These are phyloP conservation scores for Senna siamea DNA, from an alignment of 306 rosid species.

Conservation along the genomic window DNA sequence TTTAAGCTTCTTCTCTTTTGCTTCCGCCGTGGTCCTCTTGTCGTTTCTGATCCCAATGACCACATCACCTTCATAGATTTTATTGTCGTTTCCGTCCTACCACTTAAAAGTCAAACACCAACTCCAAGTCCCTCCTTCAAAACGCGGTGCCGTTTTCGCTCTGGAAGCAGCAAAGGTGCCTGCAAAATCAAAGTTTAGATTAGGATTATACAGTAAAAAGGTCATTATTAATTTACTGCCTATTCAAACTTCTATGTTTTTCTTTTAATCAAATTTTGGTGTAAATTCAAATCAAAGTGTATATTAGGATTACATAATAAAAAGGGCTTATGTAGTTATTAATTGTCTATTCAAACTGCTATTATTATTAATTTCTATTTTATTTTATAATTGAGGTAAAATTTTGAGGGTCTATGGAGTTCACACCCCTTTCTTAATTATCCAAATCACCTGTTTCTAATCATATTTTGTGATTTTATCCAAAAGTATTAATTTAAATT, in stretches of 20 bases:
- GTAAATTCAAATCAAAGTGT: background rate
- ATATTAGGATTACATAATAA: no score
- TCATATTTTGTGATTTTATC: no score
- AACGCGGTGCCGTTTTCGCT: no score
- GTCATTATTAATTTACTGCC: background rate
- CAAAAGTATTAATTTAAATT: no score
- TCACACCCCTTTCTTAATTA: background rate
- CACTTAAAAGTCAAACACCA: conserved; percentile 21
- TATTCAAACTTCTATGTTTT: background rate
- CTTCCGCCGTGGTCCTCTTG: conserved; percentile 37
- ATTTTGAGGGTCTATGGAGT: background rate
- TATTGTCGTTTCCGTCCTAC: conserved; percentile 2
- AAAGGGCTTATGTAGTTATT: no score
- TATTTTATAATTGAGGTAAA: no score
- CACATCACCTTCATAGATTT: background rate
- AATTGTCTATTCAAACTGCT: no score
- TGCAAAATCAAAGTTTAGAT: background rate
- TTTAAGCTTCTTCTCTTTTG: conserved; percentile 40
- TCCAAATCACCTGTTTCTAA: background rate
- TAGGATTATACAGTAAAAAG: background rate
- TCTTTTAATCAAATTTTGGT: background rate
- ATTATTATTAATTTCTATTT: no score
- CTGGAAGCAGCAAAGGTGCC: background rate
- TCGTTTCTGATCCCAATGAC: background rate
- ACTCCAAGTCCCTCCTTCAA: no score